phyloP scores from a whole-genome alignment of 1,284 basidiomycete species.

The Trichosporon coremiiforme region DNA sequence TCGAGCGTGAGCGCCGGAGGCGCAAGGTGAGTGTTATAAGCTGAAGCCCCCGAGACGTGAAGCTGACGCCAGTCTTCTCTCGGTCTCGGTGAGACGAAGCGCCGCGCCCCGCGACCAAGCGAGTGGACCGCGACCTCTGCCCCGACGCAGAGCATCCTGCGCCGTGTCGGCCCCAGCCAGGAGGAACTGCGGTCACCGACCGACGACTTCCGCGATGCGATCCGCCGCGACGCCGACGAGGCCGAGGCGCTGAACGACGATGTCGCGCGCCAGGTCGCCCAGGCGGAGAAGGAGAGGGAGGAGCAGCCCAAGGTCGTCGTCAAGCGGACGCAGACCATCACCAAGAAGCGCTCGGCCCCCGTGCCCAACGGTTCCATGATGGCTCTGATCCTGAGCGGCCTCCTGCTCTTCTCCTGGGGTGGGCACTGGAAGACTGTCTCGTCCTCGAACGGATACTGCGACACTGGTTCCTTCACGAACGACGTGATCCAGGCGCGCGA shows the following conservation, averaged over 20 bases:
- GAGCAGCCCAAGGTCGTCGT: constrained; percentile 16
- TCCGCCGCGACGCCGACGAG: constrained; percentile 32
- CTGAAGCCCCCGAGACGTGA: neutral
- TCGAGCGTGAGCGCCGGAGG: constrained; percentile 47
- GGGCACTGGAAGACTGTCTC: constrained; percentile 62
- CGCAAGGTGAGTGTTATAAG: constrained; percentile 44
- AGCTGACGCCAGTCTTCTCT: constrained; percentile 32
- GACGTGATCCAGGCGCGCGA: constrained; percentile 57
- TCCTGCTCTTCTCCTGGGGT: constrained; percentile 58
- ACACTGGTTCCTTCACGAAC: constrained; percentile 68
- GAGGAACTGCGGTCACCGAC: constrained; percentile 47
- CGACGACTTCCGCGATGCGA: constrained; percentile 36
- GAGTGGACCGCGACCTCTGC: constrained; percentile 33
- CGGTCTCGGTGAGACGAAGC: constrained; percentile 29
- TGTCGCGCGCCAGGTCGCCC: constrained; percentile 35
- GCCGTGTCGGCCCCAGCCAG: constrained; percentile 42
- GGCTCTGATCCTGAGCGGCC: constrained; percentile 56
- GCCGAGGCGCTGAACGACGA: constrained; percentile 44
- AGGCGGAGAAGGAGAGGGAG: constrained; percentile 1
- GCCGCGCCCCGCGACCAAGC: constrained; percentile 27
- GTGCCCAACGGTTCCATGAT: constrained; percentile 48
- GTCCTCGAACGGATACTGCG: constrained; percentile 77
- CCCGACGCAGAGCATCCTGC: constrained; percentile 35
- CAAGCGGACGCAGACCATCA: constrained; percentile 16
- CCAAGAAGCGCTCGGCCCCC: constrained; percentile 10